Conservation (phyloP, 257 asterid genomes). For the Avicennia marina region DNA sequence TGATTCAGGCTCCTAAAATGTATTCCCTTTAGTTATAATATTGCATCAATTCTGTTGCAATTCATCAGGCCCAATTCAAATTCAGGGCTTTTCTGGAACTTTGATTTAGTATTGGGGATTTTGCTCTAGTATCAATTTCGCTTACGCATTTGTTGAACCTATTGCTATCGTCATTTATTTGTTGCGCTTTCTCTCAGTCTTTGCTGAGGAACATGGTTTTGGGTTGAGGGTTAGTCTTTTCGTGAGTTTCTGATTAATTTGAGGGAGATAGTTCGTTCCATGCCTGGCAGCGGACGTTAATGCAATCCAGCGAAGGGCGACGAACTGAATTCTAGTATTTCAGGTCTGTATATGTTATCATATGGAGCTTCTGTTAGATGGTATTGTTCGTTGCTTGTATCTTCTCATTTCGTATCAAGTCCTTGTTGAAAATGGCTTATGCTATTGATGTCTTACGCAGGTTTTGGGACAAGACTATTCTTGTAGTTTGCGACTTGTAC, state of each 20-base stretch:
- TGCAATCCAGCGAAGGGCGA: neutral
- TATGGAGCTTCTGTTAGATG: neutral
- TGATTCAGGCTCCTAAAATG: neutral
- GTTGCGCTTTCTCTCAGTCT: neutral
- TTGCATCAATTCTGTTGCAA: neutral
- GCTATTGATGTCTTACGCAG: slow-evolving; percentile 15
- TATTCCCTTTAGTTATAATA: too few relatives aligned
- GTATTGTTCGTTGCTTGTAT: neutral
- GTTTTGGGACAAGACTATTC: slow-evolving; percentile 5
- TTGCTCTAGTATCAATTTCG: neutral
- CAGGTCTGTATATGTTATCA: slow-evolving; percentile 22
- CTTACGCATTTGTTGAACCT: neutral
- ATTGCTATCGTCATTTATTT: neutral
- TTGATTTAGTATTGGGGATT: neutral
- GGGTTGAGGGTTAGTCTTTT: neutral
- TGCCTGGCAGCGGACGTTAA: neutral
- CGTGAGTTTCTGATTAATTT: neutral
- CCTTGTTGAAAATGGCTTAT: slow-evolving; percentile 12
- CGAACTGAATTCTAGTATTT: slow-evolving; percentile 6
- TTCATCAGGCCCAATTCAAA: neutral
- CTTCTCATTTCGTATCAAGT: neutral
- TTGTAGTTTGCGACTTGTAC: neutral
- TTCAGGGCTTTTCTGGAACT: neutral
- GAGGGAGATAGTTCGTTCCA: neutral
- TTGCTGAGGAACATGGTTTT: neutral